Conservation (phyloP, 805 yeast genomes). For the Metschnikowia drakensbergensis region DNA sequence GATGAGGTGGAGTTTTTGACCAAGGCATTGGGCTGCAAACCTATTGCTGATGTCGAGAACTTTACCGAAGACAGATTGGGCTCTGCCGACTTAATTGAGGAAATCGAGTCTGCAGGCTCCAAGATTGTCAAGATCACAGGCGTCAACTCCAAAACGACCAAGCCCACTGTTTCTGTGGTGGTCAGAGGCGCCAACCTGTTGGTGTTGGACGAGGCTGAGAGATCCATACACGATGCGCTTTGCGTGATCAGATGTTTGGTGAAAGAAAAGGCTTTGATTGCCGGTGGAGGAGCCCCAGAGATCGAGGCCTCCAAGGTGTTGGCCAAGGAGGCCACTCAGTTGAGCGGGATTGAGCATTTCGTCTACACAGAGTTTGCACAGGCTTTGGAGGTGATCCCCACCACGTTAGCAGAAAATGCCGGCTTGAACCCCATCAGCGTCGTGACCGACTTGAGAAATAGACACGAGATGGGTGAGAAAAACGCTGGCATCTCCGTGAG, state of each 20-base stretch:
- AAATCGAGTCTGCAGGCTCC: slow-evolving; percentile 85
- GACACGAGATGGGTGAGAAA: slow-evolving; percentile 85
- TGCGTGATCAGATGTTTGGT: slow-evolving; percentile 90
- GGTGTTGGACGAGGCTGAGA: slow-evolving; percentile 92
- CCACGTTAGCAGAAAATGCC: slow-evolving; percentile 92
- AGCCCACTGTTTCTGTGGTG: slow-evolving; percentile 79
- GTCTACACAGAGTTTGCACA: slow-evolving; percentile 90
- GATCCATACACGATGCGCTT: slow-evolving; percentile 95
- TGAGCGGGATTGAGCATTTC: slow-evolving; percentile 83
- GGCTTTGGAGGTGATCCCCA: slow-evolving; percentile 89
- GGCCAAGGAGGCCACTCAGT: slow-evolving; percentile 63
- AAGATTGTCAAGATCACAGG: slow-evolving; percentile 85
- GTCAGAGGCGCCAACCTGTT: slow-evolving; percentile 93
- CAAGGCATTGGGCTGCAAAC: slow-evolving; percentile 86
- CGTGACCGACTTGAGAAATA: slow-evolving; percentile 85
- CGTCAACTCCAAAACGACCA: slow-evolving; percentile 48
- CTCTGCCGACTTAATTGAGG: slow-evolving; percentile 87
- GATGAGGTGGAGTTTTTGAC: slow-evolving; percentile 92
- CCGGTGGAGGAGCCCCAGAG: slow-evolving; percentile 99
- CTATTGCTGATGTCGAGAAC: slow-evolving; percentile 91
- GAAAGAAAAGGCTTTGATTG: slow-evolving; percentile 83
- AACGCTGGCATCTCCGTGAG: slow-evolving; percentile 96
- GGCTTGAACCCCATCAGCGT: slow-evolving; percentile 89
- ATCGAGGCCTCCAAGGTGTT: slow-evolving; percentile 79
- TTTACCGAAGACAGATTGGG: slow-evolving; percentile 94